A percentile compares a stretch with the other conserved stretches of the same genome.
Conservation (phyloP, 2,329 filamentous ascomycete genomes). For the Pestalotiopsis sp. region DNA sequence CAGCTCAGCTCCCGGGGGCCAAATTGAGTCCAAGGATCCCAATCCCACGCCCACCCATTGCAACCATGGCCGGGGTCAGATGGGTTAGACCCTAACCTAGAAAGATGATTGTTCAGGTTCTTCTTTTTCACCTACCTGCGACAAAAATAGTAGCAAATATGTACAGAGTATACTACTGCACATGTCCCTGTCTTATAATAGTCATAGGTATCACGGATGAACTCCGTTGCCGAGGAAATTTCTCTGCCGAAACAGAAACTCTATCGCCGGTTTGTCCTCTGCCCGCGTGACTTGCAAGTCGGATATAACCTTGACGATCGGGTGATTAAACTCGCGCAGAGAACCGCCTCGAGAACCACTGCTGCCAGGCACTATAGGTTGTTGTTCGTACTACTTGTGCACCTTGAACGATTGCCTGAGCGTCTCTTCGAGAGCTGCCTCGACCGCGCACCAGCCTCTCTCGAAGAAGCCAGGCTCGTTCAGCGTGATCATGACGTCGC, state of each 20-base stretch:
- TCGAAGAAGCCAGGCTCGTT: constrained; percentile 2
- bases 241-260: constrained; percentile 1
- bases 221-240: neutral
- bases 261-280: neutral
- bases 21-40: no score
- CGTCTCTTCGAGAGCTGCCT: neutral
- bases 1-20: no score
- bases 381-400: constrained; percentile 8
- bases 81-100: no score
- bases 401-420: neutral
- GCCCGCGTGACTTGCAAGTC: neutral
- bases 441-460: constrained; percentile 1
- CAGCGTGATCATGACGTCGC: constrained; percentile 1
- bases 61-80: no score
- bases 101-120: no score
- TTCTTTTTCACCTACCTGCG: no score
- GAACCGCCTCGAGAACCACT: neutral
- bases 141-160: no score
- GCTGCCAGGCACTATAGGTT: neutral
- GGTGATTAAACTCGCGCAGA: neutral
- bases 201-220: neutral
- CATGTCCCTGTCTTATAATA: no score
- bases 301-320: neutral
- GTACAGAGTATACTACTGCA: no score
- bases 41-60: no score